Evolutionary conservation across 2,329 filamentous ascomycete genomes (phyloP).

Genomic region (Microsporum canis): DNA sequence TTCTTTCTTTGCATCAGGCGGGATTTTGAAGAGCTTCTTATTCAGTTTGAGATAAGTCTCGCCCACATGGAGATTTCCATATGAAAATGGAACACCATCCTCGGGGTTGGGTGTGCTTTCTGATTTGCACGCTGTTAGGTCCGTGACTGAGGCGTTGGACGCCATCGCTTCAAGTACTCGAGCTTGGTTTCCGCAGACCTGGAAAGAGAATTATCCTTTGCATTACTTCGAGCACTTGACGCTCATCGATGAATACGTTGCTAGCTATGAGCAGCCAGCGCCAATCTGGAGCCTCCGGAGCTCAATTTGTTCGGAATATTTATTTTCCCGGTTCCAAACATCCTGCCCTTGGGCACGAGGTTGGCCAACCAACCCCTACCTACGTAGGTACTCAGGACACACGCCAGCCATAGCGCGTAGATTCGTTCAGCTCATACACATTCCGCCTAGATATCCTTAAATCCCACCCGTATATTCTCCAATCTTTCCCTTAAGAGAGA

Average conservation of each 20-base stretch:
- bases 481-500: no score
- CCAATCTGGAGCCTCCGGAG: no score
- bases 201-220: constrained; percentile 9
- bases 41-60: constrained; percentile 7
- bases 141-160: constrained; percentile 7
- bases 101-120: neutral
- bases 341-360: no score
- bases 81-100: constrained; percentile 7
- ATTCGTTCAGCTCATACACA: no score
- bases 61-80: constrained; percentile 6
- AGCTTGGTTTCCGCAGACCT: constrained; percentile 5
- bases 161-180: constrained; percentile 6
- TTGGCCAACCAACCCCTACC: no score
- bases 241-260: neutral
- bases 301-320: no score
- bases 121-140: constrained; percentile 5
- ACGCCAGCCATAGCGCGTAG: no score
- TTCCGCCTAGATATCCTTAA: no score
- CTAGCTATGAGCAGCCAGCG: no score
- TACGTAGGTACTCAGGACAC: no score
- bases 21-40: constrained; percentile 3
- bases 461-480: no score
- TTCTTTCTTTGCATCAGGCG: neutral
- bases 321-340: no score
- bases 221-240: constrained; percentile 8